Percentiles rank a stretch among this genome's conserved stretches.
Evolutionary conservation across 805 yeast species (phyloP).

Genomic region (Yamadazyma endophytica): DNA sequence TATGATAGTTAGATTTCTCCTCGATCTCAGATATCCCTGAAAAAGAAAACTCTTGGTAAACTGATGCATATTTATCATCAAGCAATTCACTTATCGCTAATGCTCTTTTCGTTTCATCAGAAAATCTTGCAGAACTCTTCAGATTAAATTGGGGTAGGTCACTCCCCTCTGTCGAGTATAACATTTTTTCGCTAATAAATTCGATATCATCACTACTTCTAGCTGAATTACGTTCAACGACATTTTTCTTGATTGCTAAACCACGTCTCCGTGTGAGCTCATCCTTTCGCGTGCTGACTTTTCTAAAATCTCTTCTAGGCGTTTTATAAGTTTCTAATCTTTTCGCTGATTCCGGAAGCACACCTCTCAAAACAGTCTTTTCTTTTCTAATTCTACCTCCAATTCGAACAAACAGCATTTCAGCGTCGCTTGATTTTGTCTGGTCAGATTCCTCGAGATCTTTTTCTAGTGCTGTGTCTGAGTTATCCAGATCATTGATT

Average conservation of each 20-base stretch:
- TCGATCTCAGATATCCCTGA: too few relatives aligned
- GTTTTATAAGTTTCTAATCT: slow-evolving; percentile 21
- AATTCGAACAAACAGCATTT: slow-evolving; percentile 17
- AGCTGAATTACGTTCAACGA: not conserved
- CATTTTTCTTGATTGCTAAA: slow-evolving; percentile 27
- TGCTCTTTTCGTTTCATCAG: too few relatives aligned
- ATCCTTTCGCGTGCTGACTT: not conserved
- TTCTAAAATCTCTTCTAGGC: slow-evolving; percentile 1
- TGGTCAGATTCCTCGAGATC: too few relatives aligned
- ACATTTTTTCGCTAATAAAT: too few relatives aligned
- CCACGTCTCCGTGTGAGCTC: slow-evolving; percentile 23
- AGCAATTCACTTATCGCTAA: slow-evolving; percentile 5
- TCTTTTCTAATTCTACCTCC: slow-evolving; percentile 24
- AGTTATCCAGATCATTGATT: too few relatives aligned
- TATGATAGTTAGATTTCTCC: too few relatives aligned
- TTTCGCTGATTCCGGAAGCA: slow-evolving; percentile 38
- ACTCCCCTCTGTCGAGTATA: too few relatives aligned
- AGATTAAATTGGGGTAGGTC: too few relatives aligned
- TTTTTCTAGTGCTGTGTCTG: too few relatives aligned
- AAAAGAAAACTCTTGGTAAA: too few relatives aligned
- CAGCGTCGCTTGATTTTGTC: too few relatives aligned
- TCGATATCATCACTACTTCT: not conserved
- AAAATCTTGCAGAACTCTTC: too few relatives aligned
- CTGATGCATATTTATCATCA: slow-evolving; percentile 8
- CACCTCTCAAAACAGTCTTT: slow-evolving; percentile 29